phyloP scores from a whole-genome alignment of 345 rosid genomes.

The Mangifera indica region DNA sequence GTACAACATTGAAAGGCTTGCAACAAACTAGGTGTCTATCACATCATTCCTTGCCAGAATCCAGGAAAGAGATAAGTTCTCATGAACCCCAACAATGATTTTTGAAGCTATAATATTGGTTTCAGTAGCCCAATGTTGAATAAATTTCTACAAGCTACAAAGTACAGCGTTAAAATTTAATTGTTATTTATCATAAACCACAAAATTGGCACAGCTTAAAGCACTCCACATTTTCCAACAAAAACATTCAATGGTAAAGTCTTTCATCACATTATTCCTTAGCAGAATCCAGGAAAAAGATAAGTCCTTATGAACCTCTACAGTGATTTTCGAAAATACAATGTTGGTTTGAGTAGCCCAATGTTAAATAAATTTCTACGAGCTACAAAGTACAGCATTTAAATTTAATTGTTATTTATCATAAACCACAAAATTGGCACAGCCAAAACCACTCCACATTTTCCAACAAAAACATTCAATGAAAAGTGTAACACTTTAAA shows the following conservation, averaged over 20 bases:
- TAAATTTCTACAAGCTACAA: neutral
- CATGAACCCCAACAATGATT: neutral
- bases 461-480: constrained; percentile 19
- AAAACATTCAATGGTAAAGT: constrained; percentile 3
- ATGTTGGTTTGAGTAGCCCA: neutral
- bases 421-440: neutral
- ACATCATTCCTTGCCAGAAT: neutral
- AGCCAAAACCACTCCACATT: constrained; percentile 15
- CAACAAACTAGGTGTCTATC: neutral
- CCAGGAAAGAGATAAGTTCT: neutral
- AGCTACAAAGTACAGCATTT: neutral
- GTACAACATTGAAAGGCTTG: constrained; percentile 9
- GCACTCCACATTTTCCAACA: constrained; percentile 20
- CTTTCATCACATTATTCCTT: neutral
- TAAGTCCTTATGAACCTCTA: neutral
- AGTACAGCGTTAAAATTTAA: neutral
- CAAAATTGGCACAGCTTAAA: constrained; percentile 3
- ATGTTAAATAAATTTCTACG: neutral
- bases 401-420: neutral
- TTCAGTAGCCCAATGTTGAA: neutral
- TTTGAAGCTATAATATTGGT: neutral
- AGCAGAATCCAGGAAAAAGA: neutral
- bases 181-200: neutral
- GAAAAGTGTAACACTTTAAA: constrained; percentile 3
- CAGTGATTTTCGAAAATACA: neutral